These are phyloP conservation scores for Apiotrichum gamsii DNA, from an alignment of 1,284 basidiomycete species.

Conservation along the genomic window DNA sequence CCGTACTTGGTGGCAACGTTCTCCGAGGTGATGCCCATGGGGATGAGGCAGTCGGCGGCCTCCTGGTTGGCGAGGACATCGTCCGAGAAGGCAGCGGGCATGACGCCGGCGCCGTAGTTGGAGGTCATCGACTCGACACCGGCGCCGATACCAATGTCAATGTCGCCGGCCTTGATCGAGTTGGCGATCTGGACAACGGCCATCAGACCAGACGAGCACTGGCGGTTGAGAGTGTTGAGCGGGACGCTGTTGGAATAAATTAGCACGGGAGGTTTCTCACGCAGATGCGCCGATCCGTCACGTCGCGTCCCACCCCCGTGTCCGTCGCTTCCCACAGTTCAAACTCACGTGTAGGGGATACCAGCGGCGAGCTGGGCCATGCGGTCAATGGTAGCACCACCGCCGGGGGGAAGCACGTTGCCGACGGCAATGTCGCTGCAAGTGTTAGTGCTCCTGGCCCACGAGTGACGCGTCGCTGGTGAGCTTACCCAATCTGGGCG, in stretches of 20 bases:
- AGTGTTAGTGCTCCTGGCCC: slow-evolving; percentile 50
- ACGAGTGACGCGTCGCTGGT: background rate
- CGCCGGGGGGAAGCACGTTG: slow-evolving; percentile 86
- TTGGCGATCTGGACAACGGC: slow-evolving; percentile 86
- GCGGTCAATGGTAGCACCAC: slow-evolving; percentile 82
- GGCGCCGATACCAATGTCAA: slow-evolving; percentile 89
- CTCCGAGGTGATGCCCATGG: slow-evolving; percentile 96
- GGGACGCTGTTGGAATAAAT: slow-evolving; percentile 48
- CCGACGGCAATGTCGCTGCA: slow-evolving; percentile 81
- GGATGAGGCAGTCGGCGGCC: slow-evolving; percentile 85
- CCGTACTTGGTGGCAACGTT: slow-evolving; percentile 82
- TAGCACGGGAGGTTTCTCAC: no score
- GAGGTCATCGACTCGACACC: slow-evolving; percentile 95
- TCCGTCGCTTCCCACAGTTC: background rate
- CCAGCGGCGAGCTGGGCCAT: slow-evolving; percentile 92
- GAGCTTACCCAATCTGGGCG: slow-evolving; percentile 40
- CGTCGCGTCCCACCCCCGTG: background rate
- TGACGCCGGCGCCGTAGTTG: slow-evolving; percentile 66
- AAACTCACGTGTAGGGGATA: slow-evolving; percentile 64
- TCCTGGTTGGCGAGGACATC: slow-evolving; percentile 69
- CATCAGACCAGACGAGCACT: slow-evolving; percentile 88
- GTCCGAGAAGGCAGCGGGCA: slow-evolving; percentile 71
- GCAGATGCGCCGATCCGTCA: no score
- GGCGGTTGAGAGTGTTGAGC: slow-evolving; percentile 86
- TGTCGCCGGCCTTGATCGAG: slow-evolving; percentile 73